A percentile compares a stretch with the other conserved stretches of the same genome.
phyloP scores from a whole-genome alignment of 148 eudicot species.

The Spergularia marina region DNA sequence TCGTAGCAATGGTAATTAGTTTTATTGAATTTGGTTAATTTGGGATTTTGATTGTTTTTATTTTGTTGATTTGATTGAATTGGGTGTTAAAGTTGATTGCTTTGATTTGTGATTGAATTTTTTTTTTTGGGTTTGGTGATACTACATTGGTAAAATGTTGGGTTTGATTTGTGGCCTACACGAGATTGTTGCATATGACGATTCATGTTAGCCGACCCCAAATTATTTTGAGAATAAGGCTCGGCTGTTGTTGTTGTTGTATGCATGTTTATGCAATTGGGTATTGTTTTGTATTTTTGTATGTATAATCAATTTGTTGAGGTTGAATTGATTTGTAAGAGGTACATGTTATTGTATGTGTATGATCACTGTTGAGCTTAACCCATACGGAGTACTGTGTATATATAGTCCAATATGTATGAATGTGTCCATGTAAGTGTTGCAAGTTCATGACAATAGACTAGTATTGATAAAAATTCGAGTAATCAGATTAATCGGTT shows the following conservation, averaged over 20 bases:
- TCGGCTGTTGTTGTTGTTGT: background rate
- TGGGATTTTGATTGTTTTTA: background rate
- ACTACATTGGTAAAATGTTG: background rate
- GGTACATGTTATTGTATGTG: too few species aligned
- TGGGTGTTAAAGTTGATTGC: background rate
- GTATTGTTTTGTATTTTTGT: too few species aligned
- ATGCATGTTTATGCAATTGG: background rate
- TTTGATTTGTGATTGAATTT: background rate
- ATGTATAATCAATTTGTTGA: too few species aligned
- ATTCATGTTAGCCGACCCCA: too few species aligned
- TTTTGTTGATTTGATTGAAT: constrained; percentile 13
- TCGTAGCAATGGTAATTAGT: constrained; percentile 29
- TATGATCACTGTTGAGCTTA: background rate
- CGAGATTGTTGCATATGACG: too few species aligned
- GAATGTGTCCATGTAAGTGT: background rate
- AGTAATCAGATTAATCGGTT: background rate
- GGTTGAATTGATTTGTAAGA: too few species aligned
- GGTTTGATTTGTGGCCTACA: background rate
- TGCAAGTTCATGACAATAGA: background rate
- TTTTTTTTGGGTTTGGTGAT: too few species aligned
- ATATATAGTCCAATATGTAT: too few species aligned
- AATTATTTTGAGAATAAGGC: too few species aligned
- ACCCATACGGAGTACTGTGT: background rate
- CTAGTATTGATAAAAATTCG: background rate
- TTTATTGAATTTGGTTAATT: background rate